phyloP scores from a whole-genome alignment of 2,329 filamentous ascomycete species.

The Drechslerella coelobrocha region DNA sequence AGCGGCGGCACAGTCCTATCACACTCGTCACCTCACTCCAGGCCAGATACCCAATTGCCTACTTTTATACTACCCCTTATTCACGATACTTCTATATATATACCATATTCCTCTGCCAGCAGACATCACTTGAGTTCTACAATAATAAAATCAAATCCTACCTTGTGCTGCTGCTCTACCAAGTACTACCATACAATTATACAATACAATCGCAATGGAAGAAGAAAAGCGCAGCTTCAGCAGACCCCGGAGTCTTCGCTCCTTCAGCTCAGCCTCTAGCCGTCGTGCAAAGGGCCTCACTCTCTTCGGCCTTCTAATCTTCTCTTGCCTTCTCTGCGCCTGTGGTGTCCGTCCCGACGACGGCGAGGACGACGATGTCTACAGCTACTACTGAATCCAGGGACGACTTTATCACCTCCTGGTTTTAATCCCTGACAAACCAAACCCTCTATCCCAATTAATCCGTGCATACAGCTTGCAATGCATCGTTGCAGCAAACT shows the following conservation, averaged over 20 bases:
- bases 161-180: not conserved
- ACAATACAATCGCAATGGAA: not conserved
- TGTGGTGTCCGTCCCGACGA: conserved; percentile 36
- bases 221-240: no score
- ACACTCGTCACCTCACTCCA: conserved; percentile 1
- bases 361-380: conserved; percentile 31
- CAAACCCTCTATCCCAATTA: not conserved
- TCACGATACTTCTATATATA: no score
- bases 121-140: no score
- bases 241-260: conserved; percentile 12
- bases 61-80: not conserved
- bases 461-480: not conserved
- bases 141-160: no score
- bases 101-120: no score
- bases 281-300: conserved; percentile 38
- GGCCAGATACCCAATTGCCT: not conserved
- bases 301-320: conserved; percentile 35
- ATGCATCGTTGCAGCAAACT: no score
- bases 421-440: not conserved
- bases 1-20: not conserved
- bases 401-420: no score
- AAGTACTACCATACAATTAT: not conserved
- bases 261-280: conserved; percentile 21
- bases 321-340: conserved; percentile 38
- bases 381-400: conserved; percentile 38